phyloP scores from a whole-genome alignment of 192 early-diverging fungal species.

The Helicostylum pulchrum region DNA sequence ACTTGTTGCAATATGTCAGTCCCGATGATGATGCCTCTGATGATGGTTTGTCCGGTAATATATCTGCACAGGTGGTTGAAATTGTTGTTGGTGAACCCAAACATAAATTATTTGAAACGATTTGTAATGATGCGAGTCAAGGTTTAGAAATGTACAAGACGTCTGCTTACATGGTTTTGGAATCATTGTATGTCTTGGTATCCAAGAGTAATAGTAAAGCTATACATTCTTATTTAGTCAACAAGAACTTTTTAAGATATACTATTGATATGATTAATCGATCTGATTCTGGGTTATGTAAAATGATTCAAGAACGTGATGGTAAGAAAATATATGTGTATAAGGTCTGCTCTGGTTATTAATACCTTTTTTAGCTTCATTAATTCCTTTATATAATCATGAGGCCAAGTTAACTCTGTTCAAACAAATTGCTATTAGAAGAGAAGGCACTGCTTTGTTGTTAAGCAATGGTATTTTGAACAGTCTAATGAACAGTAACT shows the following conservation, averaged over 20 bases:
- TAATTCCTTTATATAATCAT: constrained; percentile 67
- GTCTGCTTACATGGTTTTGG: constrained; percentile 76
- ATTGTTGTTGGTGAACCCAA: background rate
- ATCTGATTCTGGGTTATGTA: constrained; percentile 55
- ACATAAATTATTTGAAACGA: constrained; percentile 66
- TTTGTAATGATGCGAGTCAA: constrained; percentile 82
- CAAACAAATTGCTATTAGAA: constrained; percentile 68
- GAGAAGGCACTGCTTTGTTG: constrained; percentile 74
- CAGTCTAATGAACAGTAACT: constrained; percentile 65
- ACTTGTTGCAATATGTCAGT: constrained; percentile 62
- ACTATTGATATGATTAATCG: constrained; percentile 56
- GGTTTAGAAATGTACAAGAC: constrained; percentile 80
- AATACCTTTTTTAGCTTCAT: constrained; percentile 31
- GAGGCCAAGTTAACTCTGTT: constrained; percentile 82
- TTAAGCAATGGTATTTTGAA: constrained; percentile 80
- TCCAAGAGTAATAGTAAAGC: background rate
- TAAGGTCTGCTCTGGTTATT: background rate
- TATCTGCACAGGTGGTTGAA: background rate
- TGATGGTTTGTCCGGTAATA: background rate
- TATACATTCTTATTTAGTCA: constrained; percentile 34
- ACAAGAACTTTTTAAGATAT: constrained; percentile 55
- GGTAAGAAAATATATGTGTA: constrained; percentile 8
- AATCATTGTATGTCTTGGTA: constrained; percentile 48
- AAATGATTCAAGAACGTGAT: constrained; percentile 49
- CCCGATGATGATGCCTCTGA: background rate